Evolutionary conservation across 192 early-diverging fungal genomes (phyloP), one percentile per base, ranked within the genome.

Genomic region (Coemansia javaensis): DNA sequence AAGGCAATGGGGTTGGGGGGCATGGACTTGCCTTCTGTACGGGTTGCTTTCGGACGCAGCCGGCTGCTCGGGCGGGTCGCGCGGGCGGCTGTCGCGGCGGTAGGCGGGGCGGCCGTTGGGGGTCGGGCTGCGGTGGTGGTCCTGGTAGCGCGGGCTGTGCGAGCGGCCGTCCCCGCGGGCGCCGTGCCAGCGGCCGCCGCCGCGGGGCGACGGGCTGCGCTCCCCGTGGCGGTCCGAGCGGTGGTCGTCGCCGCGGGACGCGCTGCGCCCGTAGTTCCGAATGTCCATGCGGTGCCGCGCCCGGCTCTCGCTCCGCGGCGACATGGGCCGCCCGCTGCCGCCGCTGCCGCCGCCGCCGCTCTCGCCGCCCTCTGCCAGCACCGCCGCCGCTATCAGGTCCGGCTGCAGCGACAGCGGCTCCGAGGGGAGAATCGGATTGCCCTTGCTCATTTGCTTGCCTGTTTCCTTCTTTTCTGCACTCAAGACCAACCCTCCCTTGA

Each of bases 351-450:
- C 33, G 13, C 49, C 32, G 27, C 38, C 15, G 35, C 28, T 34
- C 7, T 46, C 47, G 1, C 38, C 38, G 3, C 49, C 40, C 40
- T 57, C 53, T 16, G 56, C 64, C 4, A 47, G 25, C 20, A 59
- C 68, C 7, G 60, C 54, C 0, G 59, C 50, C 3, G 59, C 60
- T 31, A 70, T 38, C 10, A 72, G 48, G 45, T 56, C 44, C 13
- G 56, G 61, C 52, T 72, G 47, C 21, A 72, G 45, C 11, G 61
- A 44, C 7, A 72, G 68, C 7, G 68, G 68, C 50, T 72, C 68
- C 7, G 68, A 72, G 13, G 68, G 68, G 20, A 72, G 30, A 64
- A 72, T 72, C 28, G 68, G 68, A 59, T 72, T 72, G 23, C 25
- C 45, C 40, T 50, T 60, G 42, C 47, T 58, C 66, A 70, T 70